These are phyloP conservation scores for Torulaspora microellipsoides DNA, from an alignment of 805 yeast species.

Conservation along the genomic window DNA sequence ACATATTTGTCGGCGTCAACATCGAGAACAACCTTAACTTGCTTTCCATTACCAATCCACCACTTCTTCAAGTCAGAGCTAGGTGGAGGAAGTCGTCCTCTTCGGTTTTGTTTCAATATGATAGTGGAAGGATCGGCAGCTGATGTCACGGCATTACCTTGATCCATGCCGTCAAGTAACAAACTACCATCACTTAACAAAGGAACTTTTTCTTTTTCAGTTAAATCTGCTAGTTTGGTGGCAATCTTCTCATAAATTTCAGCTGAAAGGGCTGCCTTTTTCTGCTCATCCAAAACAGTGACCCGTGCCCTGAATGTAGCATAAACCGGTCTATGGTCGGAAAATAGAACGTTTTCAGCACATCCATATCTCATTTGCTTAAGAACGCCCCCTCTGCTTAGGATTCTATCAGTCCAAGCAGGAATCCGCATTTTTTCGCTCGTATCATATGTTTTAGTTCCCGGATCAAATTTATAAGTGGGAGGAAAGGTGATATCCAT, in stretches of 20 bases:
- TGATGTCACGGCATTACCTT: constrained; percentile 21
- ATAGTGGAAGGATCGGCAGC: constrained; percentile 16
- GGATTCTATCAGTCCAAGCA: constrained; percentile 94
- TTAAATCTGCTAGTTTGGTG: constrained; percentile 40
- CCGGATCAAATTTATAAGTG: constrained; percentile 90
- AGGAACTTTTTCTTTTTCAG: constrained; percentile 44
- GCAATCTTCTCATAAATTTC: constrained; percentile 53
- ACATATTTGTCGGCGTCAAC: constrained; percentile 38
- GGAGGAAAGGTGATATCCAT: constrained; percentile 78
- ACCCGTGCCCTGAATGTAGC: constrained; percentile 64
- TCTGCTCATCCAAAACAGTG: constrained; percentile 57
- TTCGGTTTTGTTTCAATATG: constrained; percentile 17
- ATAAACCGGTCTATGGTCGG: constrained; percentile 90
- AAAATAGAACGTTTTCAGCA: constrained; percentile 53
- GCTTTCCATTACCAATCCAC: constrained; percentile 84
- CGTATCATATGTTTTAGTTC: constrained; percentile 75
- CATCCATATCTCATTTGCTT: constrained; percentile 58
- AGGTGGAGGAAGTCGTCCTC: constrained; percentile 70
- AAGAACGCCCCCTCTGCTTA: constrained; percentile 58
- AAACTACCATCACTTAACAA: constrained; percentile 38
- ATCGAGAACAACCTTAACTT: constrained; percentile 60
- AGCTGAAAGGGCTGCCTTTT: constrained; percentile 46
- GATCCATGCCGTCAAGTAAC: constrained; percentile 28
- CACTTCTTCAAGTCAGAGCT: constrained; percentile 77
- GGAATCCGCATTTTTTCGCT: constrained; percentile 92